Conservation (phyloP, 768 basidiomycete genomes). For the Suillus clintonianus region DNA sequence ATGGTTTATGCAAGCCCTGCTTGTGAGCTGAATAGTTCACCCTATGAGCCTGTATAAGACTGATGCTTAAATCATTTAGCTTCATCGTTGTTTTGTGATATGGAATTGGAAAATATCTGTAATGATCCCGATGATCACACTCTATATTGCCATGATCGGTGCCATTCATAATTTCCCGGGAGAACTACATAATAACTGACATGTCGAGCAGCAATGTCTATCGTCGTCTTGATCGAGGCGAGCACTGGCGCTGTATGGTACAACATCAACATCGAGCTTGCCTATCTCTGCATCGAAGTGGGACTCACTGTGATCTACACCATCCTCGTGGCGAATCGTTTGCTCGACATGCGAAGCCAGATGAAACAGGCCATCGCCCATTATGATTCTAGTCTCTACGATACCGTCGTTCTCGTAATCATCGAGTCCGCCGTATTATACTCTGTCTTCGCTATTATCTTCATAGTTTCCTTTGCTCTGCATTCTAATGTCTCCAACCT, state of each 20-base stretch:
- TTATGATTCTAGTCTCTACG: constrained; percentile 14
- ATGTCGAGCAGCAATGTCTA: constrained; percentile 15
- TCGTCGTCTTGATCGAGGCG: constrained; percentile 17
- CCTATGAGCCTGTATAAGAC: background rate
- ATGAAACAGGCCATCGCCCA: constrained; percentile 15
- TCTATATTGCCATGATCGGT: constrained; percentile 18
- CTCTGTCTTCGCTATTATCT: constrained; percentile 22
- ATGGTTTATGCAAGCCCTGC: background rate
- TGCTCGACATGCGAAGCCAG: constrained; percentile 22
- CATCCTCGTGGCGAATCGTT: constrained; percentile 29
- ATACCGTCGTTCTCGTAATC: constrained; percentile 29
- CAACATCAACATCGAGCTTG: constrained; percentile 22
- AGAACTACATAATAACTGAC: background rate
- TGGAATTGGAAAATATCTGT: constrained; percentile 13
- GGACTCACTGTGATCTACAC: constrained; percentile 33
- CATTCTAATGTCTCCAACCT: constrained; percentile 27
- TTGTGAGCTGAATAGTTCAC: background rate
- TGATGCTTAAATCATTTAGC: background rate
- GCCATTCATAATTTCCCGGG: background rate
- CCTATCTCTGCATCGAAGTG: constrained; percentile 32
- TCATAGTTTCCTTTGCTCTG: constrained; percentile 24
- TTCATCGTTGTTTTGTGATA: constrained; percentile 15
- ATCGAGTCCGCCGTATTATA: constrained; percentile 32
- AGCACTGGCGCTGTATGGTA: constrained; percentile 20
- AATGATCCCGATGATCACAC: constrained; percentile 16